A percentile compares a stretch with the other conserved stretches of the same genome.
phyloP scores from a whole-genome alignment of 164 flowering plant species.

The Umbellularia californica region DNA sequence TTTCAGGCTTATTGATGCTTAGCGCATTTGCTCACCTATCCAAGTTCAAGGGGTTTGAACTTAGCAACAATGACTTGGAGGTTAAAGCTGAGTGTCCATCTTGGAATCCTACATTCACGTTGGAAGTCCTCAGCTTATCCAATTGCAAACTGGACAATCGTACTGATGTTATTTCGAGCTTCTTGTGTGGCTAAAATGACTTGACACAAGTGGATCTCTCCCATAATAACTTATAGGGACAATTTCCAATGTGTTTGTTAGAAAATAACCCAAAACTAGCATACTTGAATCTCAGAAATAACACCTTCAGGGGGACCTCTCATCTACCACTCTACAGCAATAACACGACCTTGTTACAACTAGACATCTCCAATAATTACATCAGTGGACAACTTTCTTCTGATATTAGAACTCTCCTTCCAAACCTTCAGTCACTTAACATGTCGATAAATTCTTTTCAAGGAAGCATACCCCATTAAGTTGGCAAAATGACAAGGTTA shows the following conservation, averaged over 20 bases:
- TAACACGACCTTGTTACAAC: neutral
- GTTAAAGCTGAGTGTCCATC: no score
- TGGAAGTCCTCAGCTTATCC: no score
- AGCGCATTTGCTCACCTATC: no score
- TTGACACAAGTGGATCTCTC: conserved; percentile 1
- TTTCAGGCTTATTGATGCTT: neutral
- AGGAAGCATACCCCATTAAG: conserved; percentile 14
- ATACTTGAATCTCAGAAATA: neutral
- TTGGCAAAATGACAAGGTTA: conserved; percentile 11
- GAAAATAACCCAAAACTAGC: conserved; percentile 1
- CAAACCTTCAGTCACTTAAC: neutral
- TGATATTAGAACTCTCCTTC: neutral
- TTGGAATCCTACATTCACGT: no score
- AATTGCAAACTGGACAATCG: no score
- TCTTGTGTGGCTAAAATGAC: neutral
- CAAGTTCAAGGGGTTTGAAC: no score
- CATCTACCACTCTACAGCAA: neutral
- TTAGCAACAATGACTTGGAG: no score
- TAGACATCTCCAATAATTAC: neutral
- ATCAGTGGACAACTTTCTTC: neutral
- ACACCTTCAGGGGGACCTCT: conserved; percentile 1
- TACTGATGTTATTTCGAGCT: neutral
- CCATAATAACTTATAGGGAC: conserved; percentile 8
- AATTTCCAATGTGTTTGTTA: conserved; percentile 3
- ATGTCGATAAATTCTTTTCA: conserved; percentile 8